Percentiles rank a stretch among this genome's conserved stretches.
phyloP scores from a whole-genome alignment of 2,329 filamentous ascomycete species.

The Orbilia ellipsospora region DNA sequence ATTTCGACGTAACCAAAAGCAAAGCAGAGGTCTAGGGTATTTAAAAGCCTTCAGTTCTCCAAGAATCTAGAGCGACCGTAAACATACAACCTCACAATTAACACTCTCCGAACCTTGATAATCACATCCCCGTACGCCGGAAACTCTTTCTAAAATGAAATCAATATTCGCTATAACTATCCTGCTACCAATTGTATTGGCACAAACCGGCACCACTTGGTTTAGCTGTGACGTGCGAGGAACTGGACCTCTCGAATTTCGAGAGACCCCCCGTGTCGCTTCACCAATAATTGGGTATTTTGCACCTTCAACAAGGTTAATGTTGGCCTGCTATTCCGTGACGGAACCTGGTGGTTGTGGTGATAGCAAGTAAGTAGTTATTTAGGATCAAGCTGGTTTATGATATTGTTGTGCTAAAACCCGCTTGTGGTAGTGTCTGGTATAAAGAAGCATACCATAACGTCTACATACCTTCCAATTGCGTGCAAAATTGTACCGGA shows the following conservation, averaged over 20 bases:
- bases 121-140: too few species aligned
- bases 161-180: not conserved
- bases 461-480: not conserved
- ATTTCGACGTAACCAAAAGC: too few species aligned
- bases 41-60: too few species aligned
- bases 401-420: not conserved
- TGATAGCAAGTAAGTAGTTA: constrained; percentile 13
- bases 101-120: too few species aligned
- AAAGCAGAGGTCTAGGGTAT: too few species aligned
- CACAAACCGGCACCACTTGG: not conserved
- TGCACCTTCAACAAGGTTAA: not conserved
- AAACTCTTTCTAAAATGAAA: too few species aligned
- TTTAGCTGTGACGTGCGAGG: constrained; percentile 1
- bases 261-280: constrained; percentile 5
- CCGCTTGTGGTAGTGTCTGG: not conserved
- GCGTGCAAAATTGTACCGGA: constrained; percentile 13
- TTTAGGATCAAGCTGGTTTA: not conserved
- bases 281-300: not conserved
- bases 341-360: constrained; percentile 18
- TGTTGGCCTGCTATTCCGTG: constrained; percentile 1
- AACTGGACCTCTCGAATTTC: constrained; percentile 5
- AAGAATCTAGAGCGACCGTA: too few species aligned
- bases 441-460: constrained; percentile 8
- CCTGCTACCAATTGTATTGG: not conserved
- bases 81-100: too few species aligned